Percentiles rank a stretch among this genome's conserved stretches.
Conservation (phyloP, 495 filamentous ascomycete genomes). For the Thozetella sp. region DNA sequence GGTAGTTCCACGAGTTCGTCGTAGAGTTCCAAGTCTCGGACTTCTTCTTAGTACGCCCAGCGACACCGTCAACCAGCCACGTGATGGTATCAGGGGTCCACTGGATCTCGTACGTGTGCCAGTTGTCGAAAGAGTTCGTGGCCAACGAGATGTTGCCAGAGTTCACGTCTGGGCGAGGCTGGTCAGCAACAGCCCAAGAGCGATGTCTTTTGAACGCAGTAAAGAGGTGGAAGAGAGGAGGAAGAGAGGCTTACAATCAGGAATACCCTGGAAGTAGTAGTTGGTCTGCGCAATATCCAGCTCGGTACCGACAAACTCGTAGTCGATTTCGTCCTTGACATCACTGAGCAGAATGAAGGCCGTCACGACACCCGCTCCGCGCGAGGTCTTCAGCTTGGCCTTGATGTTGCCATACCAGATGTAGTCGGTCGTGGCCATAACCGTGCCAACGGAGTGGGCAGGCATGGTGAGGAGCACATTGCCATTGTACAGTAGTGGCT, state of each 20-base stretch:
- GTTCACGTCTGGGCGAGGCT: conserved; percentile 62
- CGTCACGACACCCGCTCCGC: conserved; percentile 85
- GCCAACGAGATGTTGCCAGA: conserved; percentile 65
- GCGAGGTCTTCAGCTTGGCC: conserved; percentile 82
- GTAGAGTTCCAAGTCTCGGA: conserved; percentile 84
- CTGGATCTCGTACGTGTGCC: conserved; percentile 89
- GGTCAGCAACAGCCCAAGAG: conserved; percentile 18
- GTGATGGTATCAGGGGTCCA: conserved; percentile 85
- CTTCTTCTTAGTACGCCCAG: conserved; percentile 72
- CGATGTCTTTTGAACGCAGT: background rate
- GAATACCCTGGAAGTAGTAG: conserved; percentile 95
- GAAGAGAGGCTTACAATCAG: conserved; percentile 71
- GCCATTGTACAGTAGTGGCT: conserved; percentile 60
- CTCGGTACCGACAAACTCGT: conserved; percentile 88
- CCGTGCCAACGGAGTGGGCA: conserved; percentile 76
- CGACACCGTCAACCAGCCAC: conserved; percentile 83
- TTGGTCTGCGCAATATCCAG: conserved; percentile 83
- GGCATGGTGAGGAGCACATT: conserved; percentile 88
- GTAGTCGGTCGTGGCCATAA: conserved; percentile 84
- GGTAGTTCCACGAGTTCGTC: conserved; percentile 80
- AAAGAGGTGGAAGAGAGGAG: conserved; percentile 25
- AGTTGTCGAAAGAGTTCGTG: conserved; percentile 76
- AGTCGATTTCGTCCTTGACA: conserved; percentile 98
- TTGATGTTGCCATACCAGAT: conserved; percentile 97
- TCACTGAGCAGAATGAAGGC: conserved; percentile 95